phyloP scores from a whole-genome alignment of 805 yeast genomes.

The Kodamaea fukazawae region DNA sequence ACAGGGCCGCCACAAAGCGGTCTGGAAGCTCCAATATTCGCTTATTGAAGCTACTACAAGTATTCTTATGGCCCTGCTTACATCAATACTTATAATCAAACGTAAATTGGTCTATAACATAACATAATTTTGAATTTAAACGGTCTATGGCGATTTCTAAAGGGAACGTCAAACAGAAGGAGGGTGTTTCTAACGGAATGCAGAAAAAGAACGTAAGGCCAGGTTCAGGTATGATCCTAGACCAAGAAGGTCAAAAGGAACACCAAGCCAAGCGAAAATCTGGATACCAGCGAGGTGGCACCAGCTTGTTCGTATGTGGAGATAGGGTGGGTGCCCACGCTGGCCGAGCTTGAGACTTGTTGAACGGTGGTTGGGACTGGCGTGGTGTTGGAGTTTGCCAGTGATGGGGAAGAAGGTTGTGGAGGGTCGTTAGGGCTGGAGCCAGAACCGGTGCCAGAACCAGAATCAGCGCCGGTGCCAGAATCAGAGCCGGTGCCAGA shows the following conservation, averaged over 20 bases:
- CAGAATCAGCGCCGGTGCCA: neutral
- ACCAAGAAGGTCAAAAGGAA: slow-evolving; percentile 2
- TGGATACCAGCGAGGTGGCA: neutral
- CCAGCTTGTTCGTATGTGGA: slow-evolving; percentile 3
- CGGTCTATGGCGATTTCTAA: no score
- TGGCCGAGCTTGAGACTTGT: neutral
- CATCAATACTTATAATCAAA: no score
- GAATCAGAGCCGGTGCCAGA: neutral
- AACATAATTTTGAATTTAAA: no score
- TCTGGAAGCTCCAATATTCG: no score
- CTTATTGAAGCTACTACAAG: no score
- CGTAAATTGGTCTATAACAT: no score
- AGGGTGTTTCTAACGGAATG: no score
- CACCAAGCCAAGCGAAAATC: neutral
- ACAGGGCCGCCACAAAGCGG: no score
- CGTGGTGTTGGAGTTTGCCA: neutral
- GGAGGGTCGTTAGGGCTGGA: slow-evolving; percentile 1
- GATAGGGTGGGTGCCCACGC: neutral
- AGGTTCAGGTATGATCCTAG: no score
- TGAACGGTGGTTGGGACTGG: neutral
- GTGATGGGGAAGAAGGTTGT: neutral
- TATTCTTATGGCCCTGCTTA: no score
- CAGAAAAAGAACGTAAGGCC: no score
- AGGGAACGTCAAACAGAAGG: no score
- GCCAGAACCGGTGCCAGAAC: neutral